Evolutionary conservation across 2,329 filamentous ascomycete genomes (phyloP).

Genomic region (Colletotrichum plurivorum): DNA sequence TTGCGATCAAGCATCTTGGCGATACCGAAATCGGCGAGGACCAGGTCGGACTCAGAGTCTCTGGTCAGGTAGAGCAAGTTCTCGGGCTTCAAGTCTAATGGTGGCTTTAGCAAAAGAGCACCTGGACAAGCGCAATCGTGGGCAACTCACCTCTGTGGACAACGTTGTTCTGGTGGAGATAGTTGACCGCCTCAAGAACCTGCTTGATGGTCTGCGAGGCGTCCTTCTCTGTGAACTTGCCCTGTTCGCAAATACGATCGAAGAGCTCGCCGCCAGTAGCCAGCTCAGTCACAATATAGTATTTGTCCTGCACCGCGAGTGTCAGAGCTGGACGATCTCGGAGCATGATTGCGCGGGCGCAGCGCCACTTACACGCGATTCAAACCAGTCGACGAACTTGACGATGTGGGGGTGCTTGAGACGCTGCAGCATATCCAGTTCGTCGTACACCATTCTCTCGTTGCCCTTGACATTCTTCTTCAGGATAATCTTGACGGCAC

Average conservation of each 20-base stretch:
- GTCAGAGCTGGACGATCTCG: slow-evolving; percentile 16
- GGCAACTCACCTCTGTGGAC: slow-evolving; percentile 86
- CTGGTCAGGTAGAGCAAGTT: slow-evolving; percentile 94
- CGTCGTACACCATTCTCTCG: slow-evolving; percentile 98
- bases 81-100: slow-evolving; percentile 93
- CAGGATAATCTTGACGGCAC: slow-evolving; percentile 98
- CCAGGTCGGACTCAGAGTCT: slow-evolving; percentile 83
- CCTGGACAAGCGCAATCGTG: not conserved
- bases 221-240: slow-evolving; percentile 98
- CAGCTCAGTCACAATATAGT: slow-evolving; percentile 98
- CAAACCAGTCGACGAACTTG: slow-evolving; percentile 98
- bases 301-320: slow-evolving; percentile 82
- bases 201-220: slow-evolving; percentile 96
- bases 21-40: slow-evolving; percentile 97
- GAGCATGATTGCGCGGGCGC: no score
- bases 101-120: slow-evolving; percentile 30
- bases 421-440: slow-evolving; percentile 91
- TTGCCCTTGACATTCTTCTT: slow-evolving; percentile 99
- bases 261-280: slow-evolving; percentile 97
- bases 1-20: slow-evolving; percentile 96
- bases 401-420: slow-evolving; percentile 97
- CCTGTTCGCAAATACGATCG: slow-evolving; percentile 97
- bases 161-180: slow-evolving; percentile 93
- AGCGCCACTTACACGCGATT: slow-evolving; percentile 81
- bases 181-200: slow-evolving; percentile 92